Conservation (phyloP, 148 eudicot genomes). For the Cornus kousa region DNA sequence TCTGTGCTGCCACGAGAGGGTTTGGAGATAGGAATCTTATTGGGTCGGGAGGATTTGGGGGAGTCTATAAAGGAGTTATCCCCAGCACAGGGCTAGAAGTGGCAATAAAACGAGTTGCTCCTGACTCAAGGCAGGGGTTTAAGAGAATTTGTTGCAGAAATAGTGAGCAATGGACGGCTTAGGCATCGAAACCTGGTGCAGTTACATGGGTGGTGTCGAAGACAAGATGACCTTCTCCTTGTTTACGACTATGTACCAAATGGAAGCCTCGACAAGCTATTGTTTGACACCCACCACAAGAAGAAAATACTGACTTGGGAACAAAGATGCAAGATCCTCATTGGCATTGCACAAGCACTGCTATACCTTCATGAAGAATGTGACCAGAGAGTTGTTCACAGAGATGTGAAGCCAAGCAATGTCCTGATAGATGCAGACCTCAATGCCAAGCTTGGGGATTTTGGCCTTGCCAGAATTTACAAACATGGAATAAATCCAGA, state of each 20-base stretch:
- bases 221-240: constrained; percentile 16
- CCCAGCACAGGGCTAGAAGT: constrained; percentile 23
- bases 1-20: constrained; percentile 13
- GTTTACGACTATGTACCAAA: constrained; percentile 21
- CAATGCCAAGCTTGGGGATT: constrained; percentile 17
- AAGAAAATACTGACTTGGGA: constrained; percentile 13
- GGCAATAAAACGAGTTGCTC: constrained; percentile 21
- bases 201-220: constrained; percentile 20
- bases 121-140: constrained; percentile 17
- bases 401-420: constrained; percentile 21
- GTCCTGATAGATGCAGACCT: constrained; percentile 21
- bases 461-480: constrained; percentile 15
- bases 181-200: constrained; percentile 18
- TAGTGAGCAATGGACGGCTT: constrained; percentile 13
- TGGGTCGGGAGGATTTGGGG: constrained; percentile 22
- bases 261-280: constrained; percentile 22
- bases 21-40: constrained; percentile 14
- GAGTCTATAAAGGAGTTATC: constrained; percentile 17
- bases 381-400: constrained; percentile 16
- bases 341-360: constrained; percentile 18
- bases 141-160: constrained; percentile 21
- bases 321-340: constrained; percentile 11
- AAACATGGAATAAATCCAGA: constrained; percentile 18
- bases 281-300: not conserved
- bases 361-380: constrained; percentile 22